phyloP scores from a whole-genome alignment of 306 rosid genomes.

The Astragalus glycyphyllos region DNA sequence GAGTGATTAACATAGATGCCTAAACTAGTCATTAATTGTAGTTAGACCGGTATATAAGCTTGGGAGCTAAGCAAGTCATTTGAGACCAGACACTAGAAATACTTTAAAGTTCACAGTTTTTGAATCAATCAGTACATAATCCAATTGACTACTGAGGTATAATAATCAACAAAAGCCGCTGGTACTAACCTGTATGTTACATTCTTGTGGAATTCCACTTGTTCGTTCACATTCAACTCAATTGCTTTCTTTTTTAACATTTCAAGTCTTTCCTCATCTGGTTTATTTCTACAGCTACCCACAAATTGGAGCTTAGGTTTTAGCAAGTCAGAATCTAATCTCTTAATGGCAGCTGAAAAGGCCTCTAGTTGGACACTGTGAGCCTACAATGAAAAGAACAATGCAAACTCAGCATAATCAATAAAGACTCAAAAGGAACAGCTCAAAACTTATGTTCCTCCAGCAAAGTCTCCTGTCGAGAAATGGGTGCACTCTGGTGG shows the following conservation, averaged over 20 bases:
- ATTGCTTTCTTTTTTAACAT: constrained; percentile 66
- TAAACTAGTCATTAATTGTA: neutral
- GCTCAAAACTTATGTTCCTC: too few relatives aligned
- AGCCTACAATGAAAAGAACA: constrained; percentile 62
- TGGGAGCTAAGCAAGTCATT: neutral
- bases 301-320: constrained; percentile 91
- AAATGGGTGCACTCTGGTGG: too few relatives aligned
- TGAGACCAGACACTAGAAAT: neutral
- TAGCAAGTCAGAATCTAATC: constrained; percentile 56
- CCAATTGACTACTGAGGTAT: neutral
- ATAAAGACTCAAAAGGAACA: too few relatives aligned
- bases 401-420: constrained; percentile 40
- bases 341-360: constrained; percentile 73
- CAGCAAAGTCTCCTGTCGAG: too few relatives aligned
- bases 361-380: constrained; percentile 95
- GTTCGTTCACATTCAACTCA: constrained; percentile 69
- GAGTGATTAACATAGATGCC: neutral
- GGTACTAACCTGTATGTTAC: constrained; percentile 75
- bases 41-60: neutral
- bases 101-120: neutral
- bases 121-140: neutral
- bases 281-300: constrained; percentile 89
- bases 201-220: constrained; percentile 85
- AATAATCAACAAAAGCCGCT: too few relatives aligned
- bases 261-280: constrained; percentile 87